Base-by-base conservation (phyloP, 2,329 filamentous ascomycete genomes). In the Epicoccum nigrum region DNA sequence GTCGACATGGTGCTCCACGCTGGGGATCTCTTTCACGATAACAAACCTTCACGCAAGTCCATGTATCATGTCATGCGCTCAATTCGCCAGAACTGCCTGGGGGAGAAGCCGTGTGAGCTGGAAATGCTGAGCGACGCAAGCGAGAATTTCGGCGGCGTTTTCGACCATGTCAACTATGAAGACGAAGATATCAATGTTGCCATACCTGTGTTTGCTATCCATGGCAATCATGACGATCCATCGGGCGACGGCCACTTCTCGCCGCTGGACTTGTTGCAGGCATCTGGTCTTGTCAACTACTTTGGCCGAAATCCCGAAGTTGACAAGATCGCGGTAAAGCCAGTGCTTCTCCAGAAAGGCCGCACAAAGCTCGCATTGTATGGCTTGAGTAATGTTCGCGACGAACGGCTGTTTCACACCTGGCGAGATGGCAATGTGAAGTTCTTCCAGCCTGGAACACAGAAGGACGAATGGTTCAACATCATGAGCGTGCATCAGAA, bases 41-140 rank as follows among this genome's bases (percentile, higher is more conserved):
- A 99, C 74, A 96, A 96, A 66, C 95, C 94, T 3, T 97, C 92
- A 6, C 85, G 94, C 53, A 96, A 97, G 69, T 87, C 92, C 21
- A 90, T 99, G 83, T 97, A 94, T 71, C 91, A 99, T 70, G 94
- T 99, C 55, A 97, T 97, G 91, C 87, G 91, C 25, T 94, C 90
- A 2, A 81, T 99, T 23, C 87, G 94, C 45, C 88, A 92, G 80
- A 96, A 97, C 69, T 97, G 94, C 68, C 84, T 95, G 4, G 94
- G 95, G 28, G 90, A 96, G 76, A 97, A 95, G 68, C 94, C 94
- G 0, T 97, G 93, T 70, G 90, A 96, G 72, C 81, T 99, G 54
- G 90, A 99, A 73, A 92, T 97, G 74, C 81, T 99, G 35, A 96
- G 92, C 69, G 94, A 99, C 73, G 91, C 90, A 7, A 91, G 87